Conservation (phyloP, 495 filamentous ascomycete species). For the Podospora australis region DNA sequence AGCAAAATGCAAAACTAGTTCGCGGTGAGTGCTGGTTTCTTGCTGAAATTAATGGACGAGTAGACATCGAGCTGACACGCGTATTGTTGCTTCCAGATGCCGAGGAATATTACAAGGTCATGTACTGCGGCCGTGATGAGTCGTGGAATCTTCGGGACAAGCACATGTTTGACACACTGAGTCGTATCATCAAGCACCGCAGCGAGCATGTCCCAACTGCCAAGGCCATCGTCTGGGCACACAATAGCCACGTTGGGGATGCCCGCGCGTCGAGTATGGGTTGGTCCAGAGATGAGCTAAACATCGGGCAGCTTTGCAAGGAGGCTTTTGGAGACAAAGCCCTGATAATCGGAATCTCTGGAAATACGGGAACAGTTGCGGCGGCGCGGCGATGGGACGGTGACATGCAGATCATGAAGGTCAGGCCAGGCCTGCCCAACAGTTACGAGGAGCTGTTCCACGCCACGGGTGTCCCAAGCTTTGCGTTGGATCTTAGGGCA, state of each 20-base stretch:
- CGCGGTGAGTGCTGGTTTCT: too few relatives aligned
- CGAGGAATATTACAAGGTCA: slow-evolving; percentile 52
- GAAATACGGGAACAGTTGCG: slow-evolving; percentile 51
- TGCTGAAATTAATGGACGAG: too few relatives aligned
- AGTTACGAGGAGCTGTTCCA: slow-evolving; percentile 34
- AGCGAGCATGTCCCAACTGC: slow-evolving; percentile 20
- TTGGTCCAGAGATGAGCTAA: slow-evolving; percentile 42
- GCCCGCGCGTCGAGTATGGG: slow-evolving; percentile 53
- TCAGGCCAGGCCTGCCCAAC: slow-evolving; percentile 21
- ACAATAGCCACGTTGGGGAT: slow-evolving; percentile 57
- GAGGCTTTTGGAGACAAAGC: slow-evolving; percentile 41
- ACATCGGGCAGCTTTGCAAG: slow-evolving; percentile 52
- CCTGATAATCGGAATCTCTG: slow-evolving; percentile 48
- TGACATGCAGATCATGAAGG: slow-evolving; percentile 49
- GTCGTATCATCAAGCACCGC: slow-evolving; percentile 40
- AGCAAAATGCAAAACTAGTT: slow-evolving; percentile 52
- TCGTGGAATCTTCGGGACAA: slow-evolving; percentile 54
- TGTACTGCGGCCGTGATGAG: slow-evolving; percentile 51
- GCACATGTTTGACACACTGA: slow-evolving; percentile 54
- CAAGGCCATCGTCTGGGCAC: slow-evolving; percentile 55
- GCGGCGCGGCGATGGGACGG: slow-evolving; percentile 51
- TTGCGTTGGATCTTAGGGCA: slow-evolving; percentile 45
- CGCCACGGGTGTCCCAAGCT: slow-evolving; percentile 32
- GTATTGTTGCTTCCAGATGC: slow-evolving; percentile 38
- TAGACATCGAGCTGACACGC: slow-evolving; percentile 1